Percentiles rank a stretch among this genome's conserved stretches.
These are phyloP conservation scores for Penicillium palitans DNA, from an alignment of 2,329 filamentous ascomycete species.

Conservation along the genomic window DNA sequence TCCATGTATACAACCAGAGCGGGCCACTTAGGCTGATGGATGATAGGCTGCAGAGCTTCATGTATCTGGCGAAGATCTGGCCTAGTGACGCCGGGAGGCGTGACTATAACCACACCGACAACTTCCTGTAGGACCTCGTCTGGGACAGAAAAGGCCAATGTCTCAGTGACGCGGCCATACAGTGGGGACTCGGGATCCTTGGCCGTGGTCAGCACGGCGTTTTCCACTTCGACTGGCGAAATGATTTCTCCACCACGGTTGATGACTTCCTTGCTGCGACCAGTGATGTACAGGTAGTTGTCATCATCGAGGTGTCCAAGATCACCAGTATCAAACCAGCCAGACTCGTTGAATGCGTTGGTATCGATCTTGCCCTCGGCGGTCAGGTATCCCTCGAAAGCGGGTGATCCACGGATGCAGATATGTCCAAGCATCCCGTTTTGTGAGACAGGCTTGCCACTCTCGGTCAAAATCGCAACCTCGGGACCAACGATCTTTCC, in stretches of 20 bases:
- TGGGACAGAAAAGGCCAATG: conserved; percentile 55
- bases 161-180: conserved; percentile 50
- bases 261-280: conserved; percentile 58
- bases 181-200: conserved; percentile 42
- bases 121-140: conserved; percentile 59
- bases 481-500: conserved; percentile 56
- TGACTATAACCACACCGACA: conserved; percentile 56
- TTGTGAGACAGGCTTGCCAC: conserved; percentile 34
- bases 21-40: conserved; percentile 58
- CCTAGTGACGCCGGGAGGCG: conserved; percentile 45
- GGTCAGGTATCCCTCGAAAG: conserved; percentile 47
- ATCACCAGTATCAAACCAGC: conserved; percentile 59
- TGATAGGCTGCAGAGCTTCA: conserved; percentile 47
- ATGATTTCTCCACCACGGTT: conserved; percentile 61
- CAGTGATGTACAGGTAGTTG: conserved; percentile 57
- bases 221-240: conserved; percentile 60
- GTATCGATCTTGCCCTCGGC: conserved; percentile 16
- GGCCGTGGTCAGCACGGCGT: conserved; percentile 54
- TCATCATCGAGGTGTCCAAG: conserved; percentile 54
- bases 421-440: conserved; percentile 49
- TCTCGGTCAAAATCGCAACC: conserved; percentile 50
- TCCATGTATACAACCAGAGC: conserved; percentile 57
- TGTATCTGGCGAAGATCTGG: conserved; percentile 54
- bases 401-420: conserved; percentile 53
- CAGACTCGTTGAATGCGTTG: conserved; percentile 46